Evolutionary conservation across 352 stramenopile species (phyloP).

Genomic region (Pythium coloratum): DNA sequence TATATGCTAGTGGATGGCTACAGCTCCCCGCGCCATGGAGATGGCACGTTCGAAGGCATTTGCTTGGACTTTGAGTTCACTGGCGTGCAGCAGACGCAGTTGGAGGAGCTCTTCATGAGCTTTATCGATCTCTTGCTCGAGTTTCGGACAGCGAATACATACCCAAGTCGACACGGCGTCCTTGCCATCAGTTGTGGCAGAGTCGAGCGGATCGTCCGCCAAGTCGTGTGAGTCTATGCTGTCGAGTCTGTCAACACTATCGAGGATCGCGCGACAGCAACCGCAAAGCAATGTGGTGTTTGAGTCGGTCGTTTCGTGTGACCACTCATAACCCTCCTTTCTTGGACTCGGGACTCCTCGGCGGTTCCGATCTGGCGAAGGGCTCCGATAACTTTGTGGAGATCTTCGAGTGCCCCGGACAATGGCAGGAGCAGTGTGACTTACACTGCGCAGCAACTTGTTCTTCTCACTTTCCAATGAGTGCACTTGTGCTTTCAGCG

Average conservation of each 20-base stretch:
- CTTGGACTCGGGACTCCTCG: background rate
- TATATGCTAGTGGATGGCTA: background rate
- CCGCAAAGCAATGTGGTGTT: background rate
- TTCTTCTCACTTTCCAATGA: slow-evolving; percentile 28
- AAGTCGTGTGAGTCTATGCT: slow-evolving; percentile 9
- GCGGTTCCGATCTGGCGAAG: background rate
- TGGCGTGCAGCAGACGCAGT: slow-evolving; percentile 31
- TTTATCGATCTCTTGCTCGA: slow-evolving; percentile 28
- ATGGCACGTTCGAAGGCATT: slow-evolving; percentile 20
- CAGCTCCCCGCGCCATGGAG: background rate
- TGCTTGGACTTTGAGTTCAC: slow-evolving; percentile 41
- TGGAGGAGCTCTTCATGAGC: slow-evolving; percentile 31
- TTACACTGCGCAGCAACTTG: slow-evolving; percentile 2
- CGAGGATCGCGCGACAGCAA: background rate
- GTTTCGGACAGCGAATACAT: slow-evolving; percentile 26
- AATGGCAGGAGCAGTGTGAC: slow-evolving; percentile 8
- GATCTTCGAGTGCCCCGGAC: background rate
- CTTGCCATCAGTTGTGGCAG: slow-evolving; percentile 4
- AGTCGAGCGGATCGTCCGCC: slow-evolving; percentile 22
- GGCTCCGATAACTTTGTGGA: background rate
- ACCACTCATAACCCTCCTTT: background rate
- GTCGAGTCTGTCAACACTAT: background rate
- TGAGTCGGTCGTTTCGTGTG: no score
- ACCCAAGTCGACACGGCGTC: background rate
- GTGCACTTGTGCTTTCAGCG: slow-evolving; percentile 28